A percentile compares a stretch with the other conserved stretches of the same genome.
These are phyloP conservation scores for Conringia planisiliqua DNA, from an alignment of 345 rosid species.

Conservation along the genomic window DNA sequence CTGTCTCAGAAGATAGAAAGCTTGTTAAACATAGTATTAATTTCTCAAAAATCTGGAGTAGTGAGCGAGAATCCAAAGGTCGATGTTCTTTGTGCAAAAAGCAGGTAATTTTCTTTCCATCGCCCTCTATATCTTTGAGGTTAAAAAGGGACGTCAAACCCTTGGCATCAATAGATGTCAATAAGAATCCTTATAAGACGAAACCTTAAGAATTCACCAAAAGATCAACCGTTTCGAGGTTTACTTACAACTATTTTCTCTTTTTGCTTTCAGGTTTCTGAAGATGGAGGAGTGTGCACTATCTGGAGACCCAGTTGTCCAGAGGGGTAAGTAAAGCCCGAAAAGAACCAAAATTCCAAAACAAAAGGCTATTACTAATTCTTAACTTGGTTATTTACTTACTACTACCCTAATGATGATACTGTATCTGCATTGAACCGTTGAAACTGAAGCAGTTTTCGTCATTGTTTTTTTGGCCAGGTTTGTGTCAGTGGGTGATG, in stretches of 20 bases:
- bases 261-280: slow-evolving; percentile 52
- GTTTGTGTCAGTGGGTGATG: slow-evolving; percentile 79
- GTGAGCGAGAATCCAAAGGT: slow-evolving; percentile 67
- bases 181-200: background rate
- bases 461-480: slow-evolving; percentile 33
- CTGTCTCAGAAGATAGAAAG: slow-evolving; percentile 49
- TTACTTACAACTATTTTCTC: background rate
- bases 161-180: background rate
- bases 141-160: background rate
- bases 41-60: slow-evolving; percentile 86
- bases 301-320: slow-evolving; percentile 95
- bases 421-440: background rate
- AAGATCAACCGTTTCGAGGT: background rate
- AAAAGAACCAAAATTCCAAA: background rate
- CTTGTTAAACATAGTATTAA: slow-evolving; percentile 70
- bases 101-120: slow-evolving; percentile 47
- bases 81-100: slow-evolving; percentile 73
- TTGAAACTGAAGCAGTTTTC: slow-evolving; percentile 15
- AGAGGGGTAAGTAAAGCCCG: slow-evolving; percentile 54
- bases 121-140: slow-evolving; percentile 14
- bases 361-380: background rate
- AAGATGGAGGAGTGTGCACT: slow-evolving; percentile 61
- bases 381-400: background rate
- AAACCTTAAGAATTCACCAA: background rate
- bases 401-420: background rate